Percentiles rank a stretch among this genome's conserved stretches.
Evolutionary conservation across 257 asterid species (phyloP).

Genomic region (Gentiana macrophylla): DNA sequence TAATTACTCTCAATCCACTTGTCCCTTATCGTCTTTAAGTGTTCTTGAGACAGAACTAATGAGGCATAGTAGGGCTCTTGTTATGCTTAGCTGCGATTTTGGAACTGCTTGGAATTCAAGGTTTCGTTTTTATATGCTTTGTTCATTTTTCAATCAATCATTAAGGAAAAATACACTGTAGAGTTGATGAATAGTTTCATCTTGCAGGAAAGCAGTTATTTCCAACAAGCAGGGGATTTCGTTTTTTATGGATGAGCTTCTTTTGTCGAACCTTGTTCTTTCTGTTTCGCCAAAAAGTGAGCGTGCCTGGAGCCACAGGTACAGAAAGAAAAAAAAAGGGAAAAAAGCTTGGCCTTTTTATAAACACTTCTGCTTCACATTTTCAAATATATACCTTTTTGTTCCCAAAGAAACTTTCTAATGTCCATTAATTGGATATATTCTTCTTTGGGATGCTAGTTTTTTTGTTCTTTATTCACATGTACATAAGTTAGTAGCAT

Average conservation of each 20-base stretch:
- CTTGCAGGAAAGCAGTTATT: constrained; percentile 56
- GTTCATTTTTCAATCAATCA: too few species aligned
- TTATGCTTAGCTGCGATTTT: constrained; percentile 75
- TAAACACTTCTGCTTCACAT: too few species aligned
- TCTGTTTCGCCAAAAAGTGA: constrained; percentile 89
- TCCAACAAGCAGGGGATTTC: constrained; percentile 37
- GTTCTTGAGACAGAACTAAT: constrained; percentile 45
- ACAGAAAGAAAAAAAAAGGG: background rate
- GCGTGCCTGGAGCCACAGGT: constrained; percentile 95
- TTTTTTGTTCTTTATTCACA: background rate
- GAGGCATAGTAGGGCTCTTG: constrained; percentile 79
- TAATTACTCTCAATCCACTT: constrained; percentile 9
- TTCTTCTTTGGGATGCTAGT: background rate
- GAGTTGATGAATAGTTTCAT: constrained; percentile 3
- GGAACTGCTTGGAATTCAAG: constrained; percentile 96
- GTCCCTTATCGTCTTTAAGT: constrained; percentile 13
- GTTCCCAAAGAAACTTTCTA: background rate
- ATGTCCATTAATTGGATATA: background rate
- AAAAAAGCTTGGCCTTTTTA: too few species aligned
- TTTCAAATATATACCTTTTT: too few species aligned
- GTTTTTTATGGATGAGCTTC: constrained; percentile 57
- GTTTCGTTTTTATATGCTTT: constrained; percentile 15
- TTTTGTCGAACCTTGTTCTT: constrained; percentile 55
- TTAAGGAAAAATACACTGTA: too few species aligned
- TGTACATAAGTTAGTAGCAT: too few species aligned